Evolutionary conservation across 306 rosid species (phyloP).

Genomic region (Castanea mollissima): DNA sequence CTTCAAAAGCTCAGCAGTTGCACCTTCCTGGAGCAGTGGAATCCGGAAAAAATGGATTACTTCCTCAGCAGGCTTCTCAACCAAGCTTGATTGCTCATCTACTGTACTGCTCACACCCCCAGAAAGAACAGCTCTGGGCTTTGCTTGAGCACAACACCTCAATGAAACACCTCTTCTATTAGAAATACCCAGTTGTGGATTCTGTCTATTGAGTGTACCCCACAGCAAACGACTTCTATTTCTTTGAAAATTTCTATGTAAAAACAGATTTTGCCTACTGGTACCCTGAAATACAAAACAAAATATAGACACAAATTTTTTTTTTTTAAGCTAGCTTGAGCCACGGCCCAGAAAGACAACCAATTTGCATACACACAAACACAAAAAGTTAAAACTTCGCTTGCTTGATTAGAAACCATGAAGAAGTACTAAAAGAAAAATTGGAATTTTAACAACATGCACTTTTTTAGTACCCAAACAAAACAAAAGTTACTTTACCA

Average conservation of each 20-base stretch:
- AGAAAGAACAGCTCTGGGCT: conserved; percentile 51
- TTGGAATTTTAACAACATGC: neutral
- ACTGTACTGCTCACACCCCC: conserved; percentile 42
- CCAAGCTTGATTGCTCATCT: conserved; percentile 37
- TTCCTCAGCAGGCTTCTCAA: conserved; percentile 46
- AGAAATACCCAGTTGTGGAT: conserved; percentile 9
- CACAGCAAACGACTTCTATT: conserved; percentile 43
- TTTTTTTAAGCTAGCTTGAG: neutral
- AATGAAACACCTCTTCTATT: conserved; percentile 29
- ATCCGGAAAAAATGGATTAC: conserved; percentile 65
- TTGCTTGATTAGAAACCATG: neutral
- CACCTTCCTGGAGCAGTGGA: conserved; percentile 73
- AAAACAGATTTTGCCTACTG: conserved; percentile 38
- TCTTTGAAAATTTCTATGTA: conserved; percentile 33
- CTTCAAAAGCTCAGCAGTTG: conserved; percentile 63
- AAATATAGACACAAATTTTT: neutral
- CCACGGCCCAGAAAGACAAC: neutral
- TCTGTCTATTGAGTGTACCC: conserved; percentile 30
- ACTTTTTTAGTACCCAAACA: neutral
- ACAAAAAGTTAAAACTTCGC: neutral
- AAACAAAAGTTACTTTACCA: neutral
- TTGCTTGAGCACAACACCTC: conserved; percentile 50
- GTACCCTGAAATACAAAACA: conserved; percentile 48
- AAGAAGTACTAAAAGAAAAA: neutral
- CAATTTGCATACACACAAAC: neutral